phyloP scores from a whole-genome alignment of 2,329 filamentous ascomycete species.

The Phialocephala subalpina region DNA sequence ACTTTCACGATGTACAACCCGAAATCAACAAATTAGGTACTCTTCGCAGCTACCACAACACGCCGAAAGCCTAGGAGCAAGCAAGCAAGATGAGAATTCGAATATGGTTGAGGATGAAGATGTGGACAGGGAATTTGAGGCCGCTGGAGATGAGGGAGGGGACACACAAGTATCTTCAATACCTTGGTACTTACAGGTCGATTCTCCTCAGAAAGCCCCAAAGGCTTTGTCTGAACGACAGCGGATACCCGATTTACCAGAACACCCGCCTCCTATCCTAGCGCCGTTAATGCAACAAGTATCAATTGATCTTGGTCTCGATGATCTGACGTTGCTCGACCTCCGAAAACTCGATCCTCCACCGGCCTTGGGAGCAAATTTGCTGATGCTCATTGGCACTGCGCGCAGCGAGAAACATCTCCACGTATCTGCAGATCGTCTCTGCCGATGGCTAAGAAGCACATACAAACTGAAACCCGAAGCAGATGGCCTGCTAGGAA shows the following conservation, averaged over 20 bases:
- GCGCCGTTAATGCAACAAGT: constrained; percentile 77
- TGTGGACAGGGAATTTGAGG: constrained; percentile 28
- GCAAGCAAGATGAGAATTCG: constrained; percentile 10
- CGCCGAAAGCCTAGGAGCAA: constrained; percentile 9
- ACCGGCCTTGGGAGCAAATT: constrained; percentile 83
- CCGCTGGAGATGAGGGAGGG: constrained; percentile 12
- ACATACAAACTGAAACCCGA: constrained; percentile 76
- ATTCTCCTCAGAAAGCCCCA: constrained; percentile 50
- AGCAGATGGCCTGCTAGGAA: constrained; percentile 87
- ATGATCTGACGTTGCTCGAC: constrained; percentile 82
- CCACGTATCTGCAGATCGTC: constrained; percentile 88
- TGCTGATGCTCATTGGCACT: constrained; percentile 93
- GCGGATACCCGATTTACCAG: constrained; percentile 63
- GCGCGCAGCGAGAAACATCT: constrained; percentile 93
- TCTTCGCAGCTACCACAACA: constrained; percentile 27
- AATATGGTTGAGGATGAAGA: constrained; percentile 23
- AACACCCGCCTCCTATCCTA: constrained; percentile 74
- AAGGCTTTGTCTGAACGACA: constrained; percentile 59
- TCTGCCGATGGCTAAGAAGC: constrained; percentile 84
- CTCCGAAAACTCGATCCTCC: constrained; percentile 85
- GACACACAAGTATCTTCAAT: constrained; percentile 41
- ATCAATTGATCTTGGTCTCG: constrained; percentile 85
- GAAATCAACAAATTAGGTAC: constrained; percentile 23
- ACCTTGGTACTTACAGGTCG: constrained; percentile 89
- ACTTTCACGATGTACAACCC: constrained; percentile 17